Base-by-base conservation (phyloP, 768 basidiomycete species). In the Cystofilobasidium bisporidii region DNA sequence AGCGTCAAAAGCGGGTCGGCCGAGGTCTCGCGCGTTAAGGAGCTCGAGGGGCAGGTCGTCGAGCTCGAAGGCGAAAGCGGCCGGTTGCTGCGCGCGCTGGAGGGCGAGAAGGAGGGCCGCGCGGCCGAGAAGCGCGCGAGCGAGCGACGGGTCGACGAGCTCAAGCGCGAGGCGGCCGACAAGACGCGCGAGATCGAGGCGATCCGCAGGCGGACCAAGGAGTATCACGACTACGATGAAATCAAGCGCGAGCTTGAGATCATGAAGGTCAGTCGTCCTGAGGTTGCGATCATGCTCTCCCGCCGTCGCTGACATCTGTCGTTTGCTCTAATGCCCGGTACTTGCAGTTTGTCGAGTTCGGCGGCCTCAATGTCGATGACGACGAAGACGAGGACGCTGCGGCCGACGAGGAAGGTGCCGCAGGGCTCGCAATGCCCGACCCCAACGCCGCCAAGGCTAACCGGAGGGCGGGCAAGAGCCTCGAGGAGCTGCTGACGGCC, bases 191-290 rank as follows among this genome's bases (percentile, higher is more conserved):
- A 96, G 77, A 79, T 87, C 6, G 86, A 87, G 20, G 81, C 81
- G 58, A 80, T 93, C 2, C 85, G 83, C 74, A 77, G 79, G 40
- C 85, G 85, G 71, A 78, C 98, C 43, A 85, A 83, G 72, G 84
- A 83, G 71, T 89, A 87, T 69, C 76, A 76, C 20, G 91, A 99
- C 76, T 98, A 99, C 73, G 94, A 98, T 73, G 93, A 98, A 79
- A 85, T 98, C 74, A 98, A 98, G 79, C 86, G 96, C 32, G 96
- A 99, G 76, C 82, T 99, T 33, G 92, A 92, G 74, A 98, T 99
- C 71, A 89, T 98, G 90, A 97, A 99, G 85, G 96, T 89, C 59
- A n/a, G n/a, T n/a, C n/a, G n/a, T n/a, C n/a, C n/a, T n/a, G n/a
- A n/a, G n/a, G n/a, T n/a, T n/a, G n/a, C n/a, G n/a, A n/a, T n/a